A percentile compares a stretch with the other conserved stretches of the same genome.
phyloP scores from a whole-genome alignment of 352 stramenopile genomes.

The Aphanomyces euteiches region DNA sequence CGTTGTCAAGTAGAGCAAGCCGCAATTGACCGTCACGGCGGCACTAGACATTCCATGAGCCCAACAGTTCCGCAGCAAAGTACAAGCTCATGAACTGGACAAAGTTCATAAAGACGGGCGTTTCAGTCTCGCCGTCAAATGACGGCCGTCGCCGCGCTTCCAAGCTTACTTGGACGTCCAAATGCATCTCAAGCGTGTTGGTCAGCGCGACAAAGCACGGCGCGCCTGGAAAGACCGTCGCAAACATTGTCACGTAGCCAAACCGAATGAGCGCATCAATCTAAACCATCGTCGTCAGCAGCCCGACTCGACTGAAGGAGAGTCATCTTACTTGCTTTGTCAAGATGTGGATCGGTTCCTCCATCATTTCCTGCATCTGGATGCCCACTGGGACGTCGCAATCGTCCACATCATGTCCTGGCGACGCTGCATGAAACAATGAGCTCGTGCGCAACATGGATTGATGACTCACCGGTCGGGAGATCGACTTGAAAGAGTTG shows the following conservation, averaged over 20 bases:
- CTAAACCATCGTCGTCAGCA: background rate
- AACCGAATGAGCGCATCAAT: conserved; percentile 86
- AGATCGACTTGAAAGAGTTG: background rate
- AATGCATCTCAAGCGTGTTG: conserved; percentile 84
- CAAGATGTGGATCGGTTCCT: conserved; percentile 62
- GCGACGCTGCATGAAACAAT: background rate
- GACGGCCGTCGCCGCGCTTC: conserved; percentile 65
- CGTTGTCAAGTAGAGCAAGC: conserved; percentile 67
- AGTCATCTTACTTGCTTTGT: conserved; percentile 46
- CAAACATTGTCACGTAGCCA: conserved; percentile 94
- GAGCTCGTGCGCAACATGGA: too few relatives aligned
- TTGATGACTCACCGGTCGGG: background rate
- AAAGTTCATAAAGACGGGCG: conserved; percentile 89
- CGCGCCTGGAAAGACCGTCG: conserved; percentile 85
- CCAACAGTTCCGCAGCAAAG: background rate
- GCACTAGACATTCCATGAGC: conserved; percentile 29
- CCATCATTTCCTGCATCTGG: conserved; percentile 67
- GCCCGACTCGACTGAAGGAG: background rate
- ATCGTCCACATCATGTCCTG: background rate
- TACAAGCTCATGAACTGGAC: conserved; percentile 88
- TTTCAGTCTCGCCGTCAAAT: conserved; percentile 78
- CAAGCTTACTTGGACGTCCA: conserved; percentile 78
- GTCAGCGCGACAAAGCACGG: conserved; percentile 82
- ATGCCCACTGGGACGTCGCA: conserved; percentile 43
- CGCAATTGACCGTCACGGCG: conserved; percentile 69